Evolutionary conservation across 805 yeast species (phyloP), one percentile per base, ranked within the genome.

Genomic region (Metschnikowia dekortorum): DNA sequence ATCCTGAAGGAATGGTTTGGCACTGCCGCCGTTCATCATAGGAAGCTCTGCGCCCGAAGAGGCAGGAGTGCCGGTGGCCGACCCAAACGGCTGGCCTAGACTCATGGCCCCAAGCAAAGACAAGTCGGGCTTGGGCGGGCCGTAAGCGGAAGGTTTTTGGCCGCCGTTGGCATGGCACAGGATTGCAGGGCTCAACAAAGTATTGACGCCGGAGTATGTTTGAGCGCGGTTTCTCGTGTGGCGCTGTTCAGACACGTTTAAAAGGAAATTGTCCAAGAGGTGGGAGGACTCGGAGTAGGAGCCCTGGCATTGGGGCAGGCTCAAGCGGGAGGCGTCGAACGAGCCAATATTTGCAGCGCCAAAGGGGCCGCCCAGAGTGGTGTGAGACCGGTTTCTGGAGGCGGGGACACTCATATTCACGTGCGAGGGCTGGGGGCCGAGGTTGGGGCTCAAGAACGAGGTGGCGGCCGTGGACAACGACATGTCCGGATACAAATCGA

Each of bases 351-450:
- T 58, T 39, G 53, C 55, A 30, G 60, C 42, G 47, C 57, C 60
- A 22, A 68, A 63, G 28, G 63, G 53, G 11, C 68, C 65, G 8
- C 68, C 73, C n/a, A 73, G 73, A 9, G 83, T 73, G 5, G 84
- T 79, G 57, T 78, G 79, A 1, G 84, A 79, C 56, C 84, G 69
- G 49, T 76, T 69, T 35, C 61, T 51, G 14, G 55, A 49, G 7
- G 43, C 33, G n/a, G 54, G 58, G 18, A 43, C 33, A 8, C 46
- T 47, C 32, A 43, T 32, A 35, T 49, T 47, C 36, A 49, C 42
- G n/a, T 47, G 53, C 29, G 56, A 47, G 8, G 54, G 38, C 44
- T 58, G 64, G 3, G 67, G 59, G 4, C 53, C 46, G 45, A 59
- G 49, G 53, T 53, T 48, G 8, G 67, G 61, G 46, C 61, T 61